Evolutionary conservation across 192 early-diverging fungal genomes (phyloP), one percentile per base, ranked within the genome.

Genomic region (Rhizoclosmatium globosum): DNA sequence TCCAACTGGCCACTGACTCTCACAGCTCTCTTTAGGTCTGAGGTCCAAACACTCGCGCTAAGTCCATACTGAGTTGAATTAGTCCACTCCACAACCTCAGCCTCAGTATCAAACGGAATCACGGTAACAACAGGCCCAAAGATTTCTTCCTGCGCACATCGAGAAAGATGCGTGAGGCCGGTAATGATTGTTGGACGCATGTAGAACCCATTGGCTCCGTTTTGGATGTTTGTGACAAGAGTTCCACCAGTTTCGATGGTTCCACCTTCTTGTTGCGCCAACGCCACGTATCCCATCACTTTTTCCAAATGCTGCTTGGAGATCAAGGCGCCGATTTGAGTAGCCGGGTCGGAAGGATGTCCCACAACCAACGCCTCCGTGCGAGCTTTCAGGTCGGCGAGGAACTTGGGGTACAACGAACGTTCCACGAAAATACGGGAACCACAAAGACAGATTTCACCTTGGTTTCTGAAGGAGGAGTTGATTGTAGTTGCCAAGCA

Each of bases 41-140:
- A 69, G 43, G 94, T 94, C 85, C 92, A 95, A 2, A 96, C 87
- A 39, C 90, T 87, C 6, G 94, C 91, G 6, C 90, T 89, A 31
- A 96, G 85, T 45, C 94, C 94, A 77, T 95, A 96, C 47, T 47
- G 76, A 2, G 92, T 93, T 44, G 88, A 82, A 78, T 95, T 92
- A 45, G 94, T 92, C 61, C 85, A 86, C 64, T 88, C 81, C 21
- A 96, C 71, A 3, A 73, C 94, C 71, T 96, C 94, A 1, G 93
- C 94, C 53, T 92, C 87, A 11, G 86, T 87, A 31, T 87, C 85
- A 72, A 96, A 96, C 53, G 93, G 92, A 79, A 87, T 80, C 3
- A 96, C 85, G 60, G 86, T 88, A 6, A 94, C 89, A 3, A 96
- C 95, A 4, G 94, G 95, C n/a, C 94, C 94, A 85, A 96, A 96